Evolutionary conservation across 164 flowering plant species (phyloP), one percentile per base, ranked within the genome.

Genomic region (Akebia trifoliata): DNA sequence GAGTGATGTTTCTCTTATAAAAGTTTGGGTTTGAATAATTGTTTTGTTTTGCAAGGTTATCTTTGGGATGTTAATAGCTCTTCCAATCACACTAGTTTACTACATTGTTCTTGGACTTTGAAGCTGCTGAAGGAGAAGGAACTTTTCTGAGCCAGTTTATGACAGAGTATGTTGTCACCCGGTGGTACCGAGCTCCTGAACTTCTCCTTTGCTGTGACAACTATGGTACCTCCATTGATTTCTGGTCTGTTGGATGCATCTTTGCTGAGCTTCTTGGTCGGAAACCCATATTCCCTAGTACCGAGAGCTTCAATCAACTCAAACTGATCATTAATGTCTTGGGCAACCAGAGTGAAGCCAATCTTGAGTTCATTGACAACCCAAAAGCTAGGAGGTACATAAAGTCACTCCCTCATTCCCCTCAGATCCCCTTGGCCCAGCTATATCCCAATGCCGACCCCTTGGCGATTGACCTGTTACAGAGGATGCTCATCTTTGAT

Each of bases 151-250:
- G 76, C 26, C 96, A 86, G 65, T 87, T 87, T 72, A 90, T 90
- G 97, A 90, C 95, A 0, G 97, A 87, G 71, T 90, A 90, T 64
- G 96, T 89, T n/a, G n/a, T n/a, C n/a, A n/a, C n/a, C n/a, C n/a
- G n/a, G n/a, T n/a, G n/a, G n/a, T n/a, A 86, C 63, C 70, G 97
- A 28, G 93, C 97, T 30, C 97, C 97, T 18, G 97, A 90, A 62
- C 85, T 90, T 8, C 90, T 89, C 8, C 87, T 90, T 34, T 81
- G 88, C 78, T 85, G 97, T 59, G 92, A 85, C 69, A 78, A 90
- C 60, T 90, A 90, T 51, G 88, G 84, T 8, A 76, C 95, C 24
- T 78, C 97, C n/a, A 85, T 90, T 43, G 97, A 90, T 63, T 86
- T 90, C 34, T 90, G 97, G 97, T 90, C 97, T 45, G 97, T 90